A percentile compares a stretch with the other conserved stretches of the same genome.
phyloP scores from a whole-genome alignment of 768 basidiomycete genomes.

The Porphyrellus cyaneotinctus region DNA sequence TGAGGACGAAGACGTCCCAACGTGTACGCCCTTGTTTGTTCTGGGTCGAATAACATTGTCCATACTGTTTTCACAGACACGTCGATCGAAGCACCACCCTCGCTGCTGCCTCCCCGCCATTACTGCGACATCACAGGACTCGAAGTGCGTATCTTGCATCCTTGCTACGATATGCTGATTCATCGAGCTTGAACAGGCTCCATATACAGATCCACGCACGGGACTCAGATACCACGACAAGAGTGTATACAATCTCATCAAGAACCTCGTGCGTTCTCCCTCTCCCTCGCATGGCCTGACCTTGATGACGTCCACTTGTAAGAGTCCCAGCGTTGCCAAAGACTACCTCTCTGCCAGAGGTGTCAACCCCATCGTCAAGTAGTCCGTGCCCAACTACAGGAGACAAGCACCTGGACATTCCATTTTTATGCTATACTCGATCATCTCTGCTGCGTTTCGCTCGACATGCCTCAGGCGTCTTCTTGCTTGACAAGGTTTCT shows the following conservation, averaged over 20 bases:
- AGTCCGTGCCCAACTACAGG: no score
- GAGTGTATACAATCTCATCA: constrained; percentile 80
- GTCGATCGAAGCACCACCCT: constrained; percentile 83
- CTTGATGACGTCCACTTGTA: no score
- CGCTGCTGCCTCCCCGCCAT: constrained; percentile 67
- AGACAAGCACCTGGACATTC: no score
- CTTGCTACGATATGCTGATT: not conserved
- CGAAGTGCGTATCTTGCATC: constrained; percentile 42
- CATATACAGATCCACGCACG: constrained; percentile 80
- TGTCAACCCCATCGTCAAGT: constrained; percentile 48
- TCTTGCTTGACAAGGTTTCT: no score
- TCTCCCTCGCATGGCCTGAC: not conserved
- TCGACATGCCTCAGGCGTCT: no score
- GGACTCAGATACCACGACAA: constrained; percentile 81
- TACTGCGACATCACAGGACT: constrained; percentile 88
- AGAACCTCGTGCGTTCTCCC: constrained; percentile 51
- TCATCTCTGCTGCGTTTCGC: no score
- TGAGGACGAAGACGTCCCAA: constrained; percentile 68
- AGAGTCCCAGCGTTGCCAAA: constrained; percentile 66
- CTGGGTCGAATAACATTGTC: not conserved
- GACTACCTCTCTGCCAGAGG: constrained; percentile 64
- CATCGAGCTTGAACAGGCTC: constrained; percentile 43
- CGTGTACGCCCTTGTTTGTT: constrained; percentile 46
- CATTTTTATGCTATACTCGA: no score
- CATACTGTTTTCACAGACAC: constrained; percentile 45